Evolutionary conservation across 768 basidiomycete species (phyloP), one percentile per base, ranked within the genome.

Genomic region (Trametes sanguinea): DNA sequence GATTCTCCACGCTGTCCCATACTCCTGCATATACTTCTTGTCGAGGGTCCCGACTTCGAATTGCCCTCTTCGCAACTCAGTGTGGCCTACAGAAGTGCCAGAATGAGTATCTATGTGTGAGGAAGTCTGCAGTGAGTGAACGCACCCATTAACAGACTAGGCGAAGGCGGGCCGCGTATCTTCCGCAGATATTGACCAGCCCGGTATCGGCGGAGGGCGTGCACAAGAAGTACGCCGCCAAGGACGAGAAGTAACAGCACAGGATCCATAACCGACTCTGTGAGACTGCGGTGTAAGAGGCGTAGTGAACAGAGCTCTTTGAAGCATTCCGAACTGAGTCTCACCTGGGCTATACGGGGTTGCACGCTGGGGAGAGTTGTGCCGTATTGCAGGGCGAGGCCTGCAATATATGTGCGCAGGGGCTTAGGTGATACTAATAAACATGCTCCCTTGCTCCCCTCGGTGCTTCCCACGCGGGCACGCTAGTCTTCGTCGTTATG

Each of bases 31-130:
- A 52, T 62, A 70, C 37, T 64, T 37, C 42, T 57, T 57, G 29
- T 66, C 61, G 3, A 65, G 53, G n/a, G 66, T 64, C 1, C 70
- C 70, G 9, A 71, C 69, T 45, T 70, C 60, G 9, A 56, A 35
- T 35, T 62, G 54, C 9, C 11, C 11, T 11, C 35, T 50, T 6
- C 37, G 9, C 16, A 58, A 6, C n/a, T 45, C 22, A 10, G 6
- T 39, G n/a, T 53, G 55, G n/a, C 52, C 42, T 47, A 22, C 22
- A 22, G 22, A 22, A 22, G 22, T 22, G 22, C 22, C 22, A 22
- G 22, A 1, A 1, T 22, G 22, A 22, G 22, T 22, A 22, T 22
- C 22, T 22, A 22, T 22, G 22, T 22, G 22, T 22, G 1, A 22
- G 22, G 22, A 22, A 22, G 22, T 11, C 11, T 13, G 6, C 6